Conservation (phyloP, 2,329 filamentous ascomycete genomes). For the Drechslerella dactyloides region DNA sequence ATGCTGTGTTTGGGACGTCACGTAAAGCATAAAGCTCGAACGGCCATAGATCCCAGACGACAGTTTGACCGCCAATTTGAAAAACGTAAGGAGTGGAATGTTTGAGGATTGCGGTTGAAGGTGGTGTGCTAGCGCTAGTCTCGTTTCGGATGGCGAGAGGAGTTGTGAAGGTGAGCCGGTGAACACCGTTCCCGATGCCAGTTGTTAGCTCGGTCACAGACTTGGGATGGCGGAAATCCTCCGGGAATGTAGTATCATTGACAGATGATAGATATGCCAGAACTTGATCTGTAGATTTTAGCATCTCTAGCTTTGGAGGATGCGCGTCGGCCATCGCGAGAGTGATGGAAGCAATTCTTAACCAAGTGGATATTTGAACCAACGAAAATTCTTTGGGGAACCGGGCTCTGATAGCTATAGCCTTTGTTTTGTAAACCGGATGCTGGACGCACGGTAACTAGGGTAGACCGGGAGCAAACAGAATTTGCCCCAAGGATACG, state of each 20-base stretch:
- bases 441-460: no score
- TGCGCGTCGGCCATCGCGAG: slow-evolving; percentile 21
- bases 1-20: slow-evolving; percentile 29
- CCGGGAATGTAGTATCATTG: slow-evolving; percentile 28
- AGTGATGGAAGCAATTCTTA: not conserved
- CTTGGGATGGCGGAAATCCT: slow-evolving; percentile 26
- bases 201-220: slow-evolving; percentile 18
- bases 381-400: no score
- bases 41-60: slow-evolving; percentile 49
- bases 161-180: slow-evolving; percentile 31
- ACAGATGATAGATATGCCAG: slow-evolving; percentile 29
- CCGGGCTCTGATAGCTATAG: no score
- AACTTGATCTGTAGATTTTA: slow-evolving; percentile 35
- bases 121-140: slow-evolving; percentile 6
- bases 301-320: slow-evolving; percentile 13
- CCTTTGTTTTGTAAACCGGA: no score
- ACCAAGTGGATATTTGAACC: not conserved
- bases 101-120: slow-evolving; percentile 31
- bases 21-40: slow-evolving; percentile 20
- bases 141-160: not conserved
- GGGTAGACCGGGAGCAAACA: no score
- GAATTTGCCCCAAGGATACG: no score
- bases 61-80: slow-evolving; percentile 12
- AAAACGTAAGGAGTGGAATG: slow-evolving; percentile 43
- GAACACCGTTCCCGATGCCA: slow-evolving; percentile 30